Base-by-base conservation (phyloP, 352 stramenopile species). In the Globisporangium echinulatum region DNA sequence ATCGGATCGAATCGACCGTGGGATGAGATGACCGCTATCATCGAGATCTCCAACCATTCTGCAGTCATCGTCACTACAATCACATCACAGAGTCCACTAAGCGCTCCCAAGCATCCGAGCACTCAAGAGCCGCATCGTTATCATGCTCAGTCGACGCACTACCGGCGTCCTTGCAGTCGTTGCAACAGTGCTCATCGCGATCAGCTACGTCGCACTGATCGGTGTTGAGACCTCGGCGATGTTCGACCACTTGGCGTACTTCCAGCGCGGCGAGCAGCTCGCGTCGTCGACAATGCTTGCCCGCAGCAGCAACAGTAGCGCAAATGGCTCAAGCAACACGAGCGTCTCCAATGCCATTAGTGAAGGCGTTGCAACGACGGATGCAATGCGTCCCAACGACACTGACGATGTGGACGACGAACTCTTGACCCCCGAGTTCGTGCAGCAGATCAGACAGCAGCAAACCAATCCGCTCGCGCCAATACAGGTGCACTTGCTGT, bases 401-500 rank as follows among this genome's bases (percentile, higher is more conserved):
- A 11, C 6, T 10, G 46, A 10, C 52, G 52, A 57, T 1, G 10
- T 44, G 40, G 40, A 44, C 40, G 42, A 50, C 36, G 55, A 60
- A 44, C 38, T 60, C 36, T 48, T 60, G 55, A 60, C 55, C 1
- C 14, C 55, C 7, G 44, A 60, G 33, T 19, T 54, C 17, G 15
- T 54, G 6, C 15, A 37, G 3, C 25, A 48, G 37, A 37, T 39
- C 37, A 40, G 38, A 33, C 15, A 1, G 9, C 25, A 47, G 13
- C 33, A 48, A 3, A 52, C 19, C 39, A 17, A 54, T 40, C 11
- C 17, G 5, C 25, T 61, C 9, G 36, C 37, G 5, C 47, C 47
- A 43, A 4, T 49, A 9, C 47, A 61, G 15, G 61, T 62, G 10
- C 54, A 62, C 43, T 17, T 54, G 33, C 6, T 67, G 15, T 67